These are phyloP conservation scores for Pleurotus citrinopileatus DNA, from an alignment of 768 basidiomycete genomes.

Conservation along the genomic window DNA sequence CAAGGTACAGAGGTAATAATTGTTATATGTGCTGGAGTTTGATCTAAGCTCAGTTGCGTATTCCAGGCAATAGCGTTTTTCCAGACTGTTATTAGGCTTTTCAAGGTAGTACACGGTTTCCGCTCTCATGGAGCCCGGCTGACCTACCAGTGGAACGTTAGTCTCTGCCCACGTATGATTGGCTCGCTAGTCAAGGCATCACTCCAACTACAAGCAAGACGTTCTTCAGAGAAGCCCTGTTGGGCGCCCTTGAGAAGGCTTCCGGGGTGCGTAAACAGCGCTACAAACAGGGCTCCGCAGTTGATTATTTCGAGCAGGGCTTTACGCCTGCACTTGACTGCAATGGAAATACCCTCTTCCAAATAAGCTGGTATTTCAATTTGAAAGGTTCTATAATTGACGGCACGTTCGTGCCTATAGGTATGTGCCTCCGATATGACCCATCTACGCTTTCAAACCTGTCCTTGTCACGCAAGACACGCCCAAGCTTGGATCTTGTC, in stretches of 20 bases:
- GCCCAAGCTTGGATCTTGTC: conserved; percentile 37
- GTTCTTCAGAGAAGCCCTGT: conserved; percentile 54
- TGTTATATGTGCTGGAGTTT: background rate
- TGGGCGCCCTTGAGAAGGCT: conserved; percentile 49
- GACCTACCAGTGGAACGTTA: conserved; percentile 8
- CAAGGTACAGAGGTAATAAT: conserved; percentile 53
- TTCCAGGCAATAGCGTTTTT: conserved; percentile 66
- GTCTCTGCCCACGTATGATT: conserved; percentile 73
- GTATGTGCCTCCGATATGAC: conserved; percentile 27
- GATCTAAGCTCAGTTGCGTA: background rate
- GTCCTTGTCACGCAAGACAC: no score
- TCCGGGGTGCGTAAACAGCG: conserved; percentile 33
- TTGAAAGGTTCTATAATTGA: conserved; percentile 53
- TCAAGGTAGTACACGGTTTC: conserved; percentile 29
- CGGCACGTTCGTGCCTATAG: conserved; percentile 49
- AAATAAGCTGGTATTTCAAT: conserved; percentile 55
- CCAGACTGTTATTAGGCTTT: conserved; percentile 47
- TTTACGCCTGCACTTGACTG: conserved; percentile 49
- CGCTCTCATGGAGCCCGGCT: background rate
- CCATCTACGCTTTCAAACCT: no score
- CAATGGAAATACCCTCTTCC: conserved; percentile 30
- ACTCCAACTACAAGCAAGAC: conserved; percentile 57
- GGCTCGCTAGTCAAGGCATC: conserved; percentile 69
- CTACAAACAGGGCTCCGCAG: background rate
- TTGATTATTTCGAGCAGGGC: conserved; percentile 30